phyloP scores from a whole-genome alignment of 192 early-diverging fungal genomes.

The Globomyces pollinis-pini region DNA sequence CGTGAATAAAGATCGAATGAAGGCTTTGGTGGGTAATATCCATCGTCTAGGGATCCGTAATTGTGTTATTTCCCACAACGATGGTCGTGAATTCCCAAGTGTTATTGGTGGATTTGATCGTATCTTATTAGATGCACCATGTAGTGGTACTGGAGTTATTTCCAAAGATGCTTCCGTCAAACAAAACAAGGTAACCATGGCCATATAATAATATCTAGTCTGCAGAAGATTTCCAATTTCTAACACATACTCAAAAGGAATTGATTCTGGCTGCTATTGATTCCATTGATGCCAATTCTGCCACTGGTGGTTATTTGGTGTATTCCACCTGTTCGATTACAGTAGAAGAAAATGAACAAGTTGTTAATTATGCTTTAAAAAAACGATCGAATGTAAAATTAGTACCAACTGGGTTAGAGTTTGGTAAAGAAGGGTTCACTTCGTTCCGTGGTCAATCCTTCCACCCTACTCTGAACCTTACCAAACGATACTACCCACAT shows the following conservation, averaged over 20 bases:
- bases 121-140: constrained; percentile 96
- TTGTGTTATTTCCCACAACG: constrained; percentile 88
- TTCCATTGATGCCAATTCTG: constrained; percentile 83
- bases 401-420: constrained; percentile 81
- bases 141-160: constrained; percentile 97
- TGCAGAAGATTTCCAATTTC: constrained; percentile 86
- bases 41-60: constrained; percentile 84
- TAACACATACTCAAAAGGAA: constrained; percentile 93
- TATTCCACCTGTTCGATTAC: constrained; percentile 99
- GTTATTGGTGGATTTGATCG: constrained; percentile 98
- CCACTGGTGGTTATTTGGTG: constrained; percentile 92
- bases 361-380: constrained; percentile 88
- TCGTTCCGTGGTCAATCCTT: constrained; percentile 84
- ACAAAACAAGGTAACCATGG: constrained; percentile 79
- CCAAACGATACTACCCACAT: constrained; percentile 91
- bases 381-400: constrained; percentile 94
- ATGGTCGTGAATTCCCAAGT: constrained; percentile 93
- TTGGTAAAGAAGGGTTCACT: constrained; percentile 87
- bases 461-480: constrained; percentile 72
- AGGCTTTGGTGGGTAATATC: constrained; percentile 85
- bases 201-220: too few relatives aligned
- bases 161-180: constrained; percentile 96
- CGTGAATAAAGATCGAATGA: constrained; percentile 85
- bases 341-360: constrained; percentile 96
- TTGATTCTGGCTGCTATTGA: constrained; percentile 96